phyloP scores from a whole-genome alignment of 202 grass and related monocot species.

The Schoenoplectus tabernaemontani region DNA sequence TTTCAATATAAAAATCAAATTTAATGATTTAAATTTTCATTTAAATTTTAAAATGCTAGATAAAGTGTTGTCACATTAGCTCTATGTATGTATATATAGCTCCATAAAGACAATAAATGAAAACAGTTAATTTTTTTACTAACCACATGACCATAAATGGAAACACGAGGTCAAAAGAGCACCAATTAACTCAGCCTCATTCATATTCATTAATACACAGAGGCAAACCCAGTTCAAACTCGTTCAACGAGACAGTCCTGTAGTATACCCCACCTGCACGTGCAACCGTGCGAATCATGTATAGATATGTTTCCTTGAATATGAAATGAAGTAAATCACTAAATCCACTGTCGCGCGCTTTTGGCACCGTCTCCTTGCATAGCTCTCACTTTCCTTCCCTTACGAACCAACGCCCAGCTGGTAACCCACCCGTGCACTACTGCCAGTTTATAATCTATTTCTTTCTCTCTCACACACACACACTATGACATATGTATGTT shows the following conservation, averaged over 20 bases:
- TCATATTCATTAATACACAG: not conserved
- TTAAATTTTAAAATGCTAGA: no score
- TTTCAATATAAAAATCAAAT: no score
- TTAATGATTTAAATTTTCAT: no score
- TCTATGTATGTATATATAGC: no score
- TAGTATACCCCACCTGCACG: not conserved
- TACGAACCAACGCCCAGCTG: not conserved
- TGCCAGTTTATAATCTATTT: not conserved
- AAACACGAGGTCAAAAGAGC: not conserved
- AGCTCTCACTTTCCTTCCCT: not conserved
- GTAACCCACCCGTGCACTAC: not conserved
- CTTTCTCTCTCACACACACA: not conserved
- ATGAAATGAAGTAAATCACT: not conserved
- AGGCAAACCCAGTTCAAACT: not conserved
- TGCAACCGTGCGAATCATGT: not conserved
- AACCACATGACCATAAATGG: not conserved
- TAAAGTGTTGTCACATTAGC: no score
- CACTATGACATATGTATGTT: not conserved
- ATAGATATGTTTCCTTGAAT: slow-evolving; percentile 1
- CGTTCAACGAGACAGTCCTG: not conserved
- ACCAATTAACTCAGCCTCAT: not conserved
- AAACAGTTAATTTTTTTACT: not conserved
- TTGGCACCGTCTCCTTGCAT: slow-evolving; percentile 4
- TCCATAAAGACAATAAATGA: no score
- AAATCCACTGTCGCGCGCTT: not conserved